Conservation (phyloP, 768 basidiomycete genomes). For the Russula sp. region DNA sequence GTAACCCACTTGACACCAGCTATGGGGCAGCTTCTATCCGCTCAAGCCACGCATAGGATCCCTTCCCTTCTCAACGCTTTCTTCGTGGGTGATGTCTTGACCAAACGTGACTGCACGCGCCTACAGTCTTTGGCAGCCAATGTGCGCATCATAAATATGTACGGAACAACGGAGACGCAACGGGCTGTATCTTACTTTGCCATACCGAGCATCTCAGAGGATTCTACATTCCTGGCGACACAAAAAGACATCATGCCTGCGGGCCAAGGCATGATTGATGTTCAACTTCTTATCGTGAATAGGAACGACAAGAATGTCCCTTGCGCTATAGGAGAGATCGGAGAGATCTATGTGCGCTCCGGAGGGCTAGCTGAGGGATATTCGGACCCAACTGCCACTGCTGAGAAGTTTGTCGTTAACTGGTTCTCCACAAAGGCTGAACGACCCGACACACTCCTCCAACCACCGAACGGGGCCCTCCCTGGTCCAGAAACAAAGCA, state of each 20-base stretch:
- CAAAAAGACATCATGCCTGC: constrained; percentile 99
- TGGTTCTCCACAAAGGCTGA: constrained; percentile 66
- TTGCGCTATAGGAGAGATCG: constrained; percentile 93
- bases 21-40: constrained; percentile 97
- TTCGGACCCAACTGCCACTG: constrained; percentile 71
- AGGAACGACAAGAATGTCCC: constrained; percentile 75
- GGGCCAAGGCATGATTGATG: constrained; percentile 95
- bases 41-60: constrained; percentile 76
- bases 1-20: constrained; percentile 98
- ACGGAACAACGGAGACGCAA: constrained; percentile 98
- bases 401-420: constrained; percentile 89
- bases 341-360: constrained; percentile 96
- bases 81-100: constrained; percentile 98
- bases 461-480: constrained; percentile 44
- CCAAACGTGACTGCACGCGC: constrained; percentile 94
- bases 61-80: constrained; percentile 86
- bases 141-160: constrained; percentile 98
- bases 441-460: constrained; percentile 66
- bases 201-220: constrained; percentile 76
- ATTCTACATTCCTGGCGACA: constrained; percentile 85
- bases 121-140: constrained; percentile 90
- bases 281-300: constrained; percentile 95
- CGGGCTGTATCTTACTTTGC: constrained; percentile 97
- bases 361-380: constrained; percentile 96
- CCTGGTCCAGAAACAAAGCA: constrained; percentile 68